A percentile compares a stretch with the other conserved stretches of the same genome.
These are phyloP conservation scores for Salix purpurea DNA, from an alignment of 345 rosid genomes.

Conservation along the genomic window DNA sequence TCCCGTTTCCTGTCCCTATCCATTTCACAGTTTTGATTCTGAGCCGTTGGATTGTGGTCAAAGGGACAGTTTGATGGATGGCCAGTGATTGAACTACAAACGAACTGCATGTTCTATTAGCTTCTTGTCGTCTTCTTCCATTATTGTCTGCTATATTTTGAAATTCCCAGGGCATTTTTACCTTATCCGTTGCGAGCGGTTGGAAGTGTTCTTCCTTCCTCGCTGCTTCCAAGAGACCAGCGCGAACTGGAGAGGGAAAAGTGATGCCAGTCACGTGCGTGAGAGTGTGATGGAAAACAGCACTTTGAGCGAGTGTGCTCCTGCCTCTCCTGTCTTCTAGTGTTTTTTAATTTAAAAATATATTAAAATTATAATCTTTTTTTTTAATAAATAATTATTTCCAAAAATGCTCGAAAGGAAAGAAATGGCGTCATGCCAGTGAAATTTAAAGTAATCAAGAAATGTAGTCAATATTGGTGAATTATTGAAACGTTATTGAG, in stretches of 20 bases:
- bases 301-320: too few species aligned
- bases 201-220: neutral
- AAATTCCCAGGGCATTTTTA: neutral
- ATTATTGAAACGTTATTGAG: neutral
- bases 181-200: neutral
- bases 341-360: too few species aligned
- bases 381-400: too few species aligned
- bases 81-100: neutral
- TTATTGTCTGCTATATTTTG: neutral
- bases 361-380: too few species aligned
- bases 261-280: neutral
- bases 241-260: neutral
- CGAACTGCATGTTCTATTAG: neutral
- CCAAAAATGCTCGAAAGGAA: too few species aligned
- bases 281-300: too few species aligned
- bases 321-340: too few species aligned
- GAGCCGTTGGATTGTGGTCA: slow-evolving; percentile 6
- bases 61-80: neutral
- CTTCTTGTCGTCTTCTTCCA: neutral
- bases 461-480: neutral
- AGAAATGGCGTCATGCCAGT: too few species aligned
- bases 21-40: neutral
- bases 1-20: neutral
- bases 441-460: neutral
- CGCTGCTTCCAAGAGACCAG: slow-evolving; percentile 1